Evolutionary conservation across 768 basidiomycete species (phyloP).

Genomic region (Lentinus tigrinus): DNA sequence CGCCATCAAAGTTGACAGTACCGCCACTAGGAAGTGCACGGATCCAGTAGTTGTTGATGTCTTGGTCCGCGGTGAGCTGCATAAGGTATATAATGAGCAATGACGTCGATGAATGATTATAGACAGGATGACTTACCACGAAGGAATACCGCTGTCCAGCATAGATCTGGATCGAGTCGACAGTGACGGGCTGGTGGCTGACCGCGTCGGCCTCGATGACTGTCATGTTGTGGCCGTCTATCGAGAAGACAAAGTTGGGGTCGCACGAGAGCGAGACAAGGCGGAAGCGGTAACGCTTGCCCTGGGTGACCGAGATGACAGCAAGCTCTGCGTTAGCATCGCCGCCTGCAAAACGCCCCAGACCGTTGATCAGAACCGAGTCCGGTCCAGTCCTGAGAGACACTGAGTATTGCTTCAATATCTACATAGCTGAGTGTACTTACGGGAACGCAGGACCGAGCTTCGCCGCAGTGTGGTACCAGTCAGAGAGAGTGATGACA

Average conservation of each 20-base stretch:
- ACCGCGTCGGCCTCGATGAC: conserved; percentile 54
- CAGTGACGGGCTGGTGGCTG: conserved; percentile 39
- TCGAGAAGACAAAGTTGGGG: conserved; percentile 41
- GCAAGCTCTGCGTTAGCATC: conserved; percentile 8
- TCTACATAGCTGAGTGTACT: not conserved
- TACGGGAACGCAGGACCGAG: conserved; percentile 9
- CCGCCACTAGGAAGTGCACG: conserved; percentile 36
- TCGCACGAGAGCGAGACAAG: conserved; percentile 26
- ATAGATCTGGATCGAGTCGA: conserved; percentile 20
- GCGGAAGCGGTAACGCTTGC: conserved; percentile 26
- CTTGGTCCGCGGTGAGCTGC: conserved; percentile 40
- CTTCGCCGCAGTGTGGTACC: conserved; percentile 32
- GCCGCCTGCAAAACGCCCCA: conserved; percentile 36
- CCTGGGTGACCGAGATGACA: conserved; percentile 24
- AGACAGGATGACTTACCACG: conserved; percentile 27
- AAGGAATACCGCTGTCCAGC: conserved; percentile 23
- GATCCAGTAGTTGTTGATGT: conserved; percentile 56
- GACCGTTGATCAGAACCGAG: conserved; percentile 45
- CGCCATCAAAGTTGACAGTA: conserved; percentile 19
- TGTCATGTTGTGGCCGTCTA: conserved; percentile 44
- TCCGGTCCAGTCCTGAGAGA: conserved; percentile 20
- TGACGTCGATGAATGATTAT: conserved; percentile 32
- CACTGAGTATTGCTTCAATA: not conserved
- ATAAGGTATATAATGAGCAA: conserved; percentile 33
- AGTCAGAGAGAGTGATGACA: conserved; percentile 46